These are phyloP conservation scores for Oryza australiensis DNA, from an alignment of 176 grass and related monocot species.

Conservation along the genomic window DNA sequence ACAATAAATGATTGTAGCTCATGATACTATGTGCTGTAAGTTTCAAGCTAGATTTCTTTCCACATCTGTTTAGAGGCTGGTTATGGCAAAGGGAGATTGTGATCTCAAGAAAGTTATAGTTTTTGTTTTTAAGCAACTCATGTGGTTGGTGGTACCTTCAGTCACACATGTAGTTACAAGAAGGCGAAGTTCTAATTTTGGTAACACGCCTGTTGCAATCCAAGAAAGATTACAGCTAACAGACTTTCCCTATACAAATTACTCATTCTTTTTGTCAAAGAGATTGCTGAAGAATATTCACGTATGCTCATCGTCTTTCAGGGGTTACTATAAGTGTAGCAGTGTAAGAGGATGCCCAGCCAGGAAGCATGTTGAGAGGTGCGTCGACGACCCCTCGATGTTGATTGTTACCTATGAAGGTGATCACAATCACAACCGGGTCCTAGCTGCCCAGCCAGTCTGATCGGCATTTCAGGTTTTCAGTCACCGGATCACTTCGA, in stretches of 20 bases:
- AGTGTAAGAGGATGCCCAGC: conserved; percentile 85
- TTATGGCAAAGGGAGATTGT: neutral
- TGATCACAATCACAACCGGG: conserved; percentile 73
- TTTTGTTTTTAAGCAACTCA: conserved; percentile 13
- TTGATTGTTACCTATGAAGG: conserved; percentile 94
- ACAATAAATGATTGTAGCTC: neutral
- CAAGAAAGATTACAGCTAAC: conserved; percentile 21
- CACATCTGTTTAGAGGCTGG: neutral
- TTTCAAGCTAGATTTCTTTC: conserved; percentile 12
- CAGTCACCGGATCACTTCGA: conserved; percentile 1
- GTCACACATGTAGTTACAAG: neutral
- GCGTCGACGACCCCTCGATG: conserved; percentile 80
- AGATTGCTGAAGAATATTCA: neutral
- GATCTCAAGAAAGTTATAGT: neutral
- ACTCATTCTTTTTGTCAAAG: conserved; percentile 20
- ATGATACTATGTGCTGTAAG: neutral
- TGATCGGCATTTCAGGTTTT: conserved; percentile 43
- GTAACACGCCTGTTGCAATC: conserved; percentile 24
- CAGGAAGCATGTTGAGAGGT: conserved; percentile 91
- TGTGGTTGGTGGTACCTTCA: neutral
- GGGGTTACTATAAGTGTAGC: conserved; percentile 97
- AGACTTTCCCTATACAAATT: neutral
- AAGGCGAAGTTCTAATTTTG: conserved; percentile 12
- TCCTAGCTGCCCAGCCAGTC: conserved; percentile 40
- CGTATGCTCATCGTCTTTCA: conserved; percentile 27